Evolutionary conservation across 2,329 filamentous ascomycete species (phyloP).

Genomic region (Seiridium cupressi): DNA sequence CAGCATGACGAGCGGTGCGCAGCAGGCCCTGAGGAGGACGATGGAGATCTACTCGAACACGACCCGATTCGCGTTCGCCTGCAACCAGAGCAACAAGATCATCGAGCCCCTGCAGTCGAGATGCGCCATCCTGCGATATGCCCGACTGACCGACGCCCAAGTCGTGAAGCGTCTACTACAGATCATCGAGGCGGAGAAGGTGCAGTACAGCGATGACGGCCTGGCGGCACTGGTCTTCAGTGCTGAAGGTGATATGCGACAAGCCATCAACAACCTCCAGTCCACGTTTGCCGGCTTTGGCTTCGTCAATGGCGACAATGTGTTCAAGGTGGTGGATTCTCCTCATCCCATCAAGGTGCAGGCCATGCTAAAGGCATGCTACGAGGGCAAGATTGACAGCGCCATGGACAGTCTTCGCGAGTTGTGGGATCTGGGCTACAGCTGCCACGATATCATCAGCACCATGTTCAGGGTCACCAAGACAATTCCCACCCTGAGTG

Average conservation of each 20-base stretch:
- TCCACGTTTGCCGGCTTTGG: slow-evolving; percentile 91
- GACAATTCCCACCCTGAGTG: slow-evolving; percentile 85
- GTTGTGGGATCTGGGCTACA: slow-evolving; percentile 93
- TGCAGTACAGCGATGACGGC: slow-evolving; percentile 89
- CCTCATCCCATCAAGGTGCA: slow-evolving; percentile 98
- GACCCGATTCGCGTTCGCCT: slow-evolving; percentile 95
- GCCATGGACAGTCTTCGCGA: slow-evolving; percentile 85
- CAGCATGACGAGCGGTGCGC: slow-evolving; percentile 95
- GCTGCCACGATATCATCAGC: slow-evolving; percentile 97
- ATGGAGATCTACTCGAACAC: slow-evolving; percentile 99
- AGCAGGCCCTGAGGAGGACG: slow-evolving; percentile 89
- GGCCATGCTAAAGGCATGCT: slow-evolving; percentile 96
- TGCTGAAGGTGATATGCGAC: slow-evolving; percentile 97
- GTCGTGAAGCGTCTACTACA: slow-evolving; percentile 88
- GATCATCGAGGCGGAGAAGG: slow-evolving; percentile 88
- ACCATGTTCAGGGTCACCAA: slow-evolving; percentile 99
- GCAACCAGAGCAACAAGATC: slow-evolving; percentile 98
- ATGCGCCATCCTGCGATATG: slow-evolving; percentile 93
- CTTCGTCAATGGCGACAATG: slow-evolving; percentile 96
- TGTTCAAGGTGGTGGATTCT: slow-evolving; percentile 95
- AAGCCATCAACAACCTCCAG: slow-evolving; percentile 98
- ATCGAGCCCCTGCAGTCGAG: slow-evolving; percentile 98
- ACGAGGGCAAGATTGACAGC: slow-evolving; percentile 85
- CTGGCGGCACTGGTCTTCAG: slow-evolving; percentile 95
- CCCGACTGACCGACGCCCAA: slow-evolving; percentile 87